These are phyloP conservation scores for Neonothopanus nambi DNA, from an alignment of 1,284 basidiomycete genomes.

Conservation along the genomic window DNA sequence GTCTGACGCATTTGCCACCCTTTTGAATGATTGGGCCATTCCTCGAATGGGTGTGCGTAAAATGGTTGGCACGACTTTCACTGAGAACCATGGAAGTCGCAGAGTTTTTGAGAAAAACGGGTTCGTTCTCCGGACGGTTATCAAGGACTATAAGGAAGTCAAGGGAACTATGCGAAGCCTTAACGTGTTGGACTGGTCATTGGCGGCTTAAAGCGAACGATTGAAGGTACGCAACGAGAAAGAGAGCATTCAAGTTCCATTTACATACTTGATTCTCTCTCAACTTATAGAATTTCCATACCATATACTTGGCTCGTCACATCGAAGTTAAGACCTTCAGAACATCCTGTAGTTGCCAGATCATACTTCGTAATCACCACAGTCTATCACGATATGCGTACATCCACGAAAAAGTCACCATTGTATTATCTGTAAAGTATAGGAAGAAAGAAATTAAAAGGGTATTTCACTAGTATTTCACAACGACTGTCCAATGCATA, in stretches of 20 bases:
- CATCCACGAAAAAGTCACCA: no score
- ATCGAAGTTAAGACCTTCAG: no score
- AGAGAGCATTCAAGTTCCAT: no score
- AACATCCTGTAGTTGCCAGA: no score
- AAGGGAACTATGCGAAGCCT: constrained; percentile 32
- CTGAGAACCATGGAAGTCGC: constrained; percentile 55
- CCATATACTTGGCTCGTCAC: not conserved
- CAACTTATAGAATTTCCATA: no score
- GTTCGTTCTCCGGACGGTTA: constrained; percentile 44
- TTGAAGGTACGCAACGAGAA: not conserved
- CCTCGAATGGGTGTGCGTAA: constrained; percentile 55
- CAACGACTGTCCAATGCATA: no score
- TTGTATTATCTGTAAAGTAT: no score
- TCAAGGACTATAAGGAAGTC: constrained; percentile 37
- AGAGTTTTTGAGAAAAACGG: constrained; percentile 67
- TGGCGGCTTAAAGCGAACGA: not conserved
- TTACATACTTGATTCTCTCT: no score
- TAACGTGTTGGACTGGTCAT: constrained; percentile 33
- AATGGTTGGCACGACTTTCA: constrained; percentile 45
- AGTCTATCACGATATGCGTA: no score
- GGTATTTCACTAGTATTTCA: no score
- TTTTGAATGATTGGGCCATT: constrained; percentile 57
- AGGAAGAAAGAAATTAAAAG: no score
- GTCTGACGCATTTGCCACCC: constrained; percentile 52
- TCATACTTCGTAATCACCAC: no score